Percentiles rank a stretch among this genome's conserved stretches.
Conservation (phyloP, 148 eudicot species). For the Spergularia marina region DNA sequence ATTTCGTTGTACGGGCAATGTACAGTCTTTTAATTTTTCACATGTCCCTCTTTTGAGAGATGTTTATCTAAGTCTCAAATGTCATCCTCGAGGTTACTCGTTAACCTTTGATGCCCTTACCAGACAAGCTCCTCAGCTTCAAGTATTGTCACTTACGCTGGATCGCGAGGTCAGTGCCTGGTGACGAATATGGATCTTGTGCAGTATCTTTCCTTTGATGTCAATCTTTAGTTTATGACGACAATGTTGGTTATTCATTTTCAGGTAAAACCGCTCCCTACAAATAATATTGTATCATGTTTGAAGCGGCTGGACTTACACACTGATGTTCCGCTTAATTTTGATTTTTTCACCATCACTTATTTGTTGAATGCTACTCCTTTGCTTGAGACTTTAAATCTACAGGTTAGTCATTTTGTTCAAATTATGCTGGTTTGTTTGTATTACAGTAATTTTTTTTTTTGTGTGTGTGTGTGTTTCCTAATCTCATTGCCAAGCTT, state of each 20-base stretch:
- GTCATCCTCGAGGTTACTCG: not conserved
- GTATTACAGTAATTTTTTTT: not conserved
- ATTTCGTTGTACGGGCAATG: not conserved
- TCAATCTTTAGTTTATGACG: no score
- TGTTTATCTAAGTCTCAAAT: not conserved
- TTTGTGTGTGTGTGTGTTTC: no score
- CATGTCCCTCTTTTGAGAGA: slow-evolving; percentile 9
- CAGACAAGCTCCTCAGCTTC: slow-evolving; percentile 9
- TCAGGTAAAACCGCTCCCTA: not conserved
- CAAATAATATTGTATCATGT: not conserved
- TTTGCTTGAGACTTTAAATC: not conserved
- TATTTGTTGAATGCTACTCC: slow-evolving; percentile 13
- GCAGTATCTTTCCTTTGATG: not conserved
- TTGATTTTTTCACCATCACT: not conserved
- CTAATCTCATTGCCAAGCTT: no score
- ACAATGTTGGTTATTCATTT: not conserved
- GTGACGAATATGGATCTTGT: not conserved
- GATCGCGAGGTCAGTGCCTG: not conserved
- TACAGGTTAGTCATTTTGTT: not conserved
- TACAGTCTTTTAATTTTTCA: not conserved
- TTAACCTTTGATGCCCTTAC: not conserved
- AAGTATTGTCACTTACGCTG: not conserved
- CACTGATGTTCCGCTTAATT: not conserved
- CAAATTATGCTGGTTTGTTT: not conserved
- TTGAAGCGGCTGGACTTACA: not conserved